Evolutionary conservation across 163 green algal genomes (phyloP).

Genomic region (Scenedesmus sp.): DNA sequence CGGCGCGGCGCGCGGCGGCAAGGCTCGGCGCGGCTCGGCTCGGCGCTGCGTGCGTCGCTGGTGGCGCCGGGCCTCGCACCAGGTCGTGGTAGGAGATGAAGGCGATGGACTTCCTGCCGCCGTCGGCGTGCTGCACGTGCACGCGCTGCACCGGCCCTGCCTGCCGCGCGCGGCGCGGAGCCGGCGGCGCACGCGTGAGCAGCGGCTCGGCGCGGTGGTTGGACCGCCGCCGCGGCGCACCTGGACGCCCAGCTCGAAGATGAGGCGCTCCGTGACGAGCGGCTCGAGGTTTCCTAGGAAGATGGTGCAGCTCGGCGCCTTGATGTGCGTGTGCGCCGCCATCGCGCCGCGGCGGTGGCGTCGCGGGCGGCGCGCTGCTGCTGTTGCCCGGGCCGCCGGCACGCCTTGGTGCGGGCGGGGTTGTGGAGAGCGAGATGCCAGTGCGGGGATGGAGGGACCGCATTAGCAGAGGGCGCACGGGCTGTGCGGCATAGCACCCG

Average conservation of each 20-base stretch:
- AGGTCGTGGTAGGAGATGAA: slow-evolving; percentile 16
- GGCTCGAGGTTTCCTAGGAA: slow-evolving; percentile 37
- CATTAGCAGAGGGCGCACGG: too few relatives aligned
- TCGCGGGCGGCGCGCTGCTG: too few relatives aligned
- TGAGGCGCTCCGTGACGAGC: not conserved
- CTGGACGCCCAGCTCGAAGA: slow-evolving; percentile 30
- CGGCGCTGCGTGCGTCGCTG: not conserved
- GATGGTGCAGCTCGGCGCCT: slow-evolving; percentile 6
- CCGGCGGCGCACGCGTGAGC: not conserved
- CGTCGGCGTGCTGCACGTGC: slow-evolving; percentile 14
- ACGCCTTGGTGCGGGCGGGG: too few relatives aligned
- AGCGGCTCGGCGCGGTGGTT: not conserved
- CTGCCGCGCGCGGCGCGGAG: not conserved
- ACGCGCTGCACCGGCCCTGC: slow-evolving; percentile 19
- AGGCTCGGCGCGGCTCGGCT: too few relatives aligned
- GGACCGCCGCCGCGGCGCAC: not conserved
- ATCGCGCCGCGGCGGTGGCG: not conserved
- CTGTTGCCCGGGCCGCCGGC: not conserved
- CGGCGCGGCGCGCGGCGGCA: too few relatives aligned
- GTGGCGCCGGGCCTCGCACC: not conserved
- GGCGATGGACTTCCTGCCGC: slow-evolving; percentile 7
- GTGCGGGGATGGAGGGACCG: too few relatives aligned
- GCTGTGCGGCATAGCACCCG: too few relatives aligned
- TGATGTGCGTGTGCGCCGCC: slow-evolving; percentile 11
- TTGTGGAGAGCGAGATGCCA: too few relatives aligned